Conservation (phyloP, 306 rosid genomes). For the Prunus campanulata region DNA sequence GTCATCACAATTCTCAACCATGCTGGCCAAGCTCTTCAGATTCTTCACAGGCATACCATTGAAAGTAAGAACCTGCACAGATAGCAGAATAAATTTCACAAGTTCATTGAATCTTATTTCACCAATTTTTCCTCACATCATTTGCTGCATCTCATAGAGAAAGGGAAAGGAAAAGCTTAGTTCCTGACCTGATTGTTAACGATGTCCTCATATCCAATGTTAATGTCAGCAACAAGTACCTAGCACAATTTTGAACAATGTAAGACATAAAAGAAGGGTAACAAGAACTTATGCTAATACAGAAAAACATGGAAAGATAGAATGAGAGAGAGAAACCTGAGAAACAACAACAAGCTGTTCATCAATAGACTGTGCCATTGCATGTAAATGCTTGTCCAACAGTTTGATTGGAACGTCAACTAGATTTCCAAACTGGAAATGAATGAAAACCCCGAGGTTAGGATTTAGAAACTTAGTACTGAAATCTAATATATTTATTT, state of each 20-base stretch:
- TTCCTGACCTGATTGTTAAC: constrained; percentile 66
- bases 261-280: constrained; percentile 8
- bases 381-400: constrained; percentile 76
- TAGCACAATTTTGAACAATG: constrained; percentile 28
- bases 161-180: not conserved
- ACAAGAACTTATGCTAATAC: not conserved
- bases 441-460: not conserved
- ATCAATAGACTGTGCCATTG: constrained; percentile 66
- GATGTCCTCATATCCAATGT: constrained; percentile 75
- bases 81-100: constrained; percentile 3
- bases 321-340: constrained; percentile 43
- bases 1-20: constrained; percentile 67
- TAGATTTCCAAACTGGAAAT: constrained; percentile 63
- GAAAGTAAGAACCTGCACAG: constrained; percentile 58
- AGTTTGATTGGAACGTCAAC: constrained; percentile 72
- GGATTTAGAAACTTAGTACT: not conserved
- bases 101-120: not conserved
- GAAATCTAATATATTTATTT: not conserved
- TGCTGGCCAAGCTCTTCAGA: constrained; percentile 65
- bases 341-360: constrained; percentile 78
- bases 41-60: constrained; percentile 66
- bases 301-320: not conserved
- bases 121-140: not conserved
- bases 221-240: constrained; percentile 88
- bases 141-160: not conserved